Conservation (phyloP, 352 stramenopile genomes). For the Pythium biforme region DNA sequence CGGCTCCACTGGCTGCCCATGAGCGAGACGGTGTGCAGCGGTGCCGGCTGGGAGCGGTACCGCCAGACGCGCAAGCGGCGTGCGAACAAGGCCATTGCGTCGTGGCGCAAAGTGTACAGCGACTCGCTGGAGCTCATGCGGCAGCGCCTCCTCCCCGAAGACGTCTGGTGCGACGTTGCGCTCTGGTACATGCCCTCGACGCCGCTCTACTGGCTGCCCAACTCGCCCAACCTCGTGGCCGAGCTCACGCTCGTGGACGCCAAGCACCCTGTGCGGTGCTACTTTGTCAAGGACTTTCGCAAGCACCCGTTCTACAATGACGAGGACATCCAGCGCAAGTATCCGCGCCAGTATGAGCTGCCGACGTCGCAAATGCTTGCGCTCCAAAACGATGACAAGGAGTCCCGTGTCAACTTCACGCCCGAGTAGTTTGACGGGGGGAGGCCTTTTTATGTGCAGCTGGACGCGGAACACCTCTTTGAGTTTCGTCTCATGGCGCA, state of each 20-base stretch:
- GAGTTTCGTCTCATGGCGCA: neutral
- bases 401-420: conserved; percentile 23
- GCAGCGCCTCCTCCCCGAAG: conserved; percentile 30
- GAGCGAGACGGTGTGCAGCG: conserved; percentile 41
- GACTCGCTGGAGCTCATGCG: conserved; percentile 49
- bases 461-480: neutral
- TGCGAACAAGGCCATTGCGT: conserved; percentile 35
- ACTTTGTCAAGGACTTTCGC: conserved; percentile 21
- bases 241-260: conserved; percentile 32
- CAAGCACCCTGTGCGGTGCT: conserved; percentile 30
- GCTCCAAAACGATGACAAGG: conserved; percentile 26
- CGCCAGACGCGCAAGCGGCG: conserved; percentile 40
- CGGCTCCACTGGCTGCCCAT: conserved; percentile 48
- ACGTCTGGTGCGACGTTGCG: conserved; percentile 43
- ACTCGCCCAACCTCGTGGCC: conserved; percentile 22
- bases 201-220: conserved; percentile 41
- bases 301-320: conserved; percentile 34
- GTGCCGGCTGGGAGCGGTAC: conserved; percentile 38
- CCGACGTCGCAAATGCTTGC: conserved; percentile 12
- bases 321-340: conserved; percentile 22
- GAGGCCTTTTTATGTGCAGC: conserved; percentile 7
- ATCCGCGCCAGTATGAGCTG: conserved; percentile 19
- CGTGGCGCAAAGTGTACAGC: conserved; percentile 44
- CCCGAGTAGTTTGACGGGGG: conserved; percentile 8
- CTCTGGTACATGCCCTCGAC: conserved; percentile 49